phyloP scores from a whole-genome alignment of 2,329 filamentous ascomycete species.

The Colletotrichum sp. region DNA sequence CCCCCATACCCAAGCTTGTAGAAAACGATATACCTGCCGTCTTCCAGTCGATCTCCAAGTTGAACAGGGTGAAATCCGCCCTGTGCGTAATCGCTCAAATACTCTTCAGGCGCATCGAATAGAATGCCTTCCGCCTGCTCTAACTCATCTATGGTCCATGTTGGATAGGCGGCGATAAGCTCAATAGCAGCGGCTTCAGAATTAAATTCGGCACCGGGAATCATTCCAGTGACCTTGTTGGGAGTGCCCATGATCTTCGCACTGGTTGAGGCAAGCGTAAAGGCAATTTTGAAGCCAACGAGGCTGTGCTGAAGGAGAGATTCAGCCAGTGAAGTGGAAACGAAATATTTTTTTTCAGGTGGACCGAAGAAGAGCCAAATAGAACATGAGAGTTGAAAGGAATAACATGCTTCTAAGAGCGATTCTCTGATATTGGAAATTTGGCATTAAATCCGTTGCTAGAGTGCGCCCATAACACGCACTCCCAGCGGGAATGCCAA shows the following conservation, averaged over 20 bases:
- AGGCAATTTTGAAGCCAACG: no score
- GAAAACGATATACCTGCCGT: neutral
- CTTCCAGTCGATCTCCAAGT: neutral
- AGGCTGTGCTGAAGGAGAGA: no score
- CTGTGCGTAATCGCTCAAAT: neutral
- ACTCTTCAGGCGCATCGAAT: neutral
- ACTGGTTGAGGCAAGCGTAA: neutral
- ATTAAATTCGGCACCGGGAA: rapidly evolving
- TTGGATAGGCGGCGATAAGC: neutral
- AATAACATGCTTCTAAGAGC: no score
- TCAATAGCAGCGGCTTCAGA: neutral
- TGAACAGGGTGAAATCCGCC: neutral
- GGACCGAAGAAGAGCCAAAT: no score
- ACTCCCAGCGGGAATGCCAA: neutral
- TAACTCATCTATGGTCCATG: neutral
- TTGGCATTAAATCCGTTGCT: no score
- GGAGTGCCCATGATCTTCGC: neutral
- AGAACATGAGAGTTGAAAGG: no score
- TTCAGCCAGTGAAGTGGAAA: no score
- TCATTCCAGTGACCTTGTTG: neutral
- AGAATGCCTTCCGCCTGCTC: neutral
- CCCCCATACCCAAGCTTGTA: neutral
- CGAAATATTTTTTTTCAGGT: no score
- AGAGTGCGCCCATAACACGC: no score
- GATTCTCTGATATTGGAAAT: no score